Percentiles rank a stretch among this genome's conserved stretches.
Evolutionary conservation across 352 stramenopile genomes (phyloP).

Genomic region (Phytophthora ohioensis): DNA sequence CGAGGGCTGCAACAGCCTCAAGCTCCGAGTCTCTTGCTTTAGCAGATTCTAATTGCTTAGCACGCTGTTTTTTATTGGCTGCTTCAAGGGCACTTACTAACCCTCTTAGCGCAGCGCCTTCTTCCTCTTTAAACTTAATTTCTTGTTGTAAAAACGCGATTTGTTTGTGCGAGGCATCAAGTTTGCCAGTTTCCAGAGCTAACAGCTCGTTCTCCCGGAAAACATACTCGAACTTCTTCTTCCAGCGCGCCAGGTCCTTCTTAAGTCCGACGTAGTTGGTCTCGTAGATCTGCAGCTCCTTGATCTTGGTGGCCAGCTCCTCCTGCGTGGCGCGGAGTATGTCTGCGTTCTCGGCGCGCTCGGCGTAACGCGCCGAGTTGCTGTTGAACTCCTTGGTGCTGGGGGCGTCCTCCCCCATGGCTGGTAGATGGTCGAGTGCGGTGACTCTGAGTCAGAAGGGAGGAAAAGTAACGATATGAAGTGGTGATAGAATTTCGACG

Average conservation of each 20-base stretch:
- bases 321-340: constrained; percentile 82
- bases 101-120: constrained; percentile 72
- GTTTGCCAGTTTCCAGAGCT: constrained; percentile 83
- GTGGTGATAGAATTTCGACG: not conserved
- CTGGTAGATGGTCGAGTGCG: not conserved
- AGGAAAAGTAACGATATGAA: constrained; percentile 15
- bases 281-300: constrained; percentile 87
- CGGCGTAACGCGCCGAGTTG: constrained; percentile 74
- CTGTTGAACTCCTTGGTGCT: constrained; percentile 44
- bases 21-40: constrained; percentile 40
- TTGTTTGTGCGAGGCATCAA: constrained; percentile 86
- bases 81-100: constrained; percentile 81
- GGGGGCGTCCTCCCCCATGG: constrained; percentile 33
- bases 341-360: constrained; percentile 66
- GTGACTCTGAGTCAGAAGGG: not conserved
- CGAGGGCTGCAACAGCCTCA: constrained; percentile 33
- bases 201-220: constrained; percentile 89
- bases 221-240: constrained; percentile 91
- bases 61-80: constrained; percentile 85
- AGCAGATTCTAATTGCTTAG: constrained; percentile 65
- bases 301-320: constrained; percentile 79
- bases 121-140: constrained; percentile 88
- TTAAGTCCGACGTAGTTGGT: constrained; percentile 80
- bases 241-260: constrained; percentile 83
- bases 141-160: constrained; percentile 87